phyloP scores from a whole-genome alignment of 2,329 filamentous ascomycete genomes.

The Acarospora socialis region DNA sequence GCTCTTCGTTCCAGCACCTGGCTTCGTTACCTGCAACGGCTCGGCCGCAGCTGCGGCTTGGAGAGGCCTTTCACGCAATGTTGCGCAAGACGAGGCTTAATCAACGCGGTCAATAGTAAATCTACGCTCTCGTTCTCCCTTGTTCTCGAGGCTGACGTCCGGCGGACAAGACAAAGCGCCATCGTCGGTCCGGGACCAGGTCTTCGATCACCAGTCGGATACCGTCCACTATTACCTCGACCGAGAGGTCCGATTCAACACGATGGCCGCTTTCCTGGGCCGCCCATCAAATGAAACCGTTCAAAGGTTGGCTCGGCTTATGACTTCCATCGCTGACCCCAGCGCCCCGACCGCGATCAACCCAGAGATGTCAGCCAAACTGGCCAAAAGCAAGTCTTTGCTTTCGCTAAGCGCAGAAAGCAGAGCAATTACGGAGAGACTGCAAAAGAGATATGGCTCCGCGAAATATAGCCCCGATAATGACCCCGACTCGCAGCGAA shows the following conservation, averaged over 20 bases:
- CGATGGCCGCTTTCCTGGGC: conserved; percentile 3
- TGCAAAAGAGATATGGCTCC: too few relatives aligned
- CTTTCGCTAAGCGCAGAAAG: too few relatives aligned
- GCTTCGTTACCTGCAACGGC: conserved; percentile 5
- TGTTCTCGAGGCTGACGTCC: background rate
- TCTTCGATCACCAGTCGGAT: conserved; percentile 5
- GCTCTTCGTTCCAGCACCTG: conserved; percentile 3
- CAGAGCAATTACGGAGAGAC: too few relatives aligned
- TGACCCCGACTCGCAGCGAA: too few relatives aligned
- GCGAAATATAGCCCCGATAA: too few relatives aligned
- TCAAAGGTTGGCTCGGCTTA: conserved; percentile 6
- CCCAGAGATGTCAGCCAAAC: too few relatives aligned
- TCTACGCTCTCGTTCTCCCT: background rate
- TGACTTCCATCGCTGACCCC: conserved; percentile 2
- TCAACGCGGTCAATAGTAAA: conserved; percentile 8
- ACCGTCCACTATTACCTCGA: conserved; percentile 6
- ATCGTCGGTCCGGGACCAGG: conserved; percentile 7
- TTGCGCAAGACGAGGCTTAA: conserved; percentile 4
- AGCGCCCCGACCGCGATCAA: conserved; percentile 2
- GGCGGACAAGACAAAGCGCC: conserved; percentile 4
- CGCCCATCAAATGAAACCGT: conserved; percentile 8
- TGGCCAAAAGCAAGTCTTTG: too few relatives aligned
- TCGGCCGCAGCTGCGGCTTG: conserved; percentile 6
- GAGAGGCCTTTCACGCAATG: conserved; percentile 6
- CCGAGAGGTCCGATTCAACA: conserved; percentile 7